Base-by-base conservation (phyloP, 2,329 filamentous ascomycete genomes). In the Fusarium luffae region DNA sequence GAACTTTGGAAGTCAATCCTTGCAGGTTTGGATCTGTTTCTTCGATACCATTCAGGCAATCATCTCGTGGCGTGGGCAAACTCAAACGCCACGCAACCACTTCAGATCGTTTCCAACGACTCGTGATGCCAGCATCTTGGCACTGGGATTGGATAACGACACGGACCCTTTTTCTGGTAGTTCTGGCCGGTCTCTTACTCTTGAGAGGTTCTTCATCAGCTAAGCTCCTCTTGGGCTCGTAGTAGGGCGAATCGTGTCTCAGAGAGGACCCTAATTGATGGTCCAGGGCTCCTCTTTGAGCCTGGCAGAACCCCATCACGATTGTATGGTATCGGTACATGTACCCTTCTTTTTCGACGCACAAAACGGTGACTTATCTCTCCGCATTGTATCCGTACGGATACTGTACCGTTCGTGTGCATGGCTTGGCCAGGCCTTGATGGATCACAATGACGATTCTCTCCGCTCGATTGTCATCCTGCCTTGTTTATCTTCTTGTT, bases 171-270 rank as follows among this genome's bases (percentile, higher is more conserved):
- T 11, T 32, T 21, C 37, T 41, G 49, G 34, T 51, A 51, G 32
- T 41, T 44, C 34, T 46, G 52, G 59, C 47, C 63, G 56, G 41
- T 18, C 23, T 50, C 42, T 27, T 52, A 34, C 23, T 40, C 42
- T 41, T 52, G 49, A n/a, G 37, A 50, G 30, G 44, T 58, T 23
- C 40, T 25, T 46, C 49, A 54, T 40, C 49, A 54, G 49, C 47
- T 65, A 65, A 42, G 30, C 47, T 50, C 28, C 28, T 37, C 19
- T 37, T 25, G 19, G 47, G 19, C 42, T 41, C 52, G 57, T 40
- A 69, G 49, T 54, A 50, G 58, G 54, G 44, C 68, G 69, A 73
- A 74, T 73, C 59, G 71, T 46, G 55, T 56, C 34, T 54, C 63
- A 23, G 32, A 51, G 34, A 46, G 52, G 41, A 27, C 40, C 37